Evolutionary conservation across 345 rosid genomes (phyloP), one percentile per base, ranked within the genome.

Genomic region (Rhodomyrtus tomentosa): DNA sequence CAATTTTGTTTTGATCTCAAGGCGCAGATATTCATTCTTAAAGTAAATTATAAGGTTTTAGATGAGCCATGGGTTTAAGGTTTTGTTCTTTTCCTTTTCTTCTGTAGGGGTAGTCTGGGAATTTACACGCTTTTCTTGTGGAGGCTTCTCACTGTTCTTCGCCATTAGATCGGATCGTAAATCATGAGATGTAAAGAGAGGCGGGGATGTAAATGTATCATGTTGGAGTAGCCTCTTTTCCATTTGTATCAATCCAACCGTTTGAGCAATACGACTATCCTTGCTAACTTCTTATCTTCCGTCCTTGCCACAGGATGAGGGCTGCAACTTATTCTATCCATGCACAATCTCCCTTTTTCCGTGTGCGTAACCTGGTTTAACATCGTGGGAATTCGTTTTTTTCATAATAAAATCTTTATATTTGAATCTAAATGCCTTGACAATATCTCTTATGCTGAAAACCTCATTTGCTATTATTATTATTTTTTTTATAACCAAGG

Each of bases 31-130:
- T 49, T 49, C 42, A 18, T 68, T 18, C 5, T 29, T 59, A 59
- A 59, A 15, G 7, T 29, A 38, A 62, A 29, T 29, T 15, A 3
- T 62, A 36, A 29, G 74, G 16, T 29, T 0, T 29, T 0, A 29
- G 74, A 62, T 0, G 76, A 0, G 25, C 25, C 13, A 18, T 68
- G 79, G 42, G 25, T n/a, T n/a, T n/a, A n/a, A n/a, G n/a, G n/a
- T 20, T 68, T 18, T 36, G 45, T 36, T 24, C 14, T 18, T 68
- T 18, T 68, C 22, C 24, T 36, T 20, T 36, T 6, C 24, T 36
- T 36, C 13, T 68, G 18, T 36, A 13, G 25, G 40, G 74, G 74
- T 29, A 62, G 40, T 29, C 14, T 7, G 74, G 74, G 40, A 29
- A 62, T 62, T 15, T 62, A 36, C 2, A 1, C 45, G 10, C 14